phyloP scores from a whole-genome alignment of 106 monocot species.

The Phalaenopsis equestris region DNA sequence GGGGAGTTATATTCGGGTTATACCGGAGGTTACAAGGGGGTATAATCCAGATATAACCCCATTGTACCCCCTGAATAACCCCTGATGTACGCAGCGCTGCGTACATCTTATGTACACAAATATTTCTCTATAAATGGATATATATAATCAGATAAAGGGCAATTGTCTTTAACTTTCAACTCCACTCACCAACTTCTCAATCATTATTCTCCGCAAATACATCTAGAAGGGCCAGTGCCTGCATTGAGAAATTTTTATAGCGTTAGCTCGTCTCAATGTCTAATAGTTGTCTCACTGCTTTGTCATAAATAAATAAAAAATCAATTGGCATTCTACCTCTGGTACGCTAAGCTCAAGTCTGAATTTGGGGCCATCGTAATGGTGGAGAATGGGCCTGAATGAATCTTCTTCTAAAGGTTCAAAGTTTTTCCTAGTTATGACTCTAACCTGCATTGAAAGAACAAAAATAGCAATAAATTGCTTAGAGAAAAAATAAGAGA shows the following conservation, averaged over 20 bases:
- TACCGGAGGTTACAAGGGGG: no score
- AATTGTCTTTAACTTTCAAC: no score
- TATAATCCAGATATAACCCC: no score
- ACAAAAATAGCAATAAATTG: background rate
- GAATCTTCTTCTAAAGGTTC: constrained; percentile 84
- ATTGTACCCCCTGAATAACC: no score
- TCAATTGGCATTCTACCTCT: constrained; percentile 41
- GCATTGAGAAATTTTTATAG: background rate
- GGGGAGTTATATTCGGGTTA: no score
- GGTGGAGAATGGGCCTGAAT: constrained; percentile 90
- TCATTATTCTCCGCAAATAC: background rate
- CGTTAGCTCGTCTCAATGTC: background rate
- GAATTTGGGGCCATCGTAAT: constrained; percentile 94
- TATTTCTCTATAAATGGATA: no score
- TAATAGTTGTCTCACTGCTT: background rate
- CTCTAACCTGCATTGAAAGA: constrained; percentile 46
- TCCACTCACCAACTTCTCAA: background rate
- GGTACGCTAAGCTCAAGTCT: constrained; percentile 90
- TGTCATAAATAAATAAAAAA: no score
- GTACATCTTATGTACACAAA: no score
- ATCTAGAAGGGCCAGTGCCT: constrained; percentile 10
- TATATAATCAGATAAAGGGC: no score
- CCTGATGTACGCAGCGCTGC: no score
- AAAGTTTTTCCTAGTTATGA: constrained; percentile 68
- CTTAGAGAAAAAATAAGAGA: no score